Evolutionary conservation across 768 basidiomycete species (phyloP).

Genomic region (Gloeostereum incarnatum): DNA sequence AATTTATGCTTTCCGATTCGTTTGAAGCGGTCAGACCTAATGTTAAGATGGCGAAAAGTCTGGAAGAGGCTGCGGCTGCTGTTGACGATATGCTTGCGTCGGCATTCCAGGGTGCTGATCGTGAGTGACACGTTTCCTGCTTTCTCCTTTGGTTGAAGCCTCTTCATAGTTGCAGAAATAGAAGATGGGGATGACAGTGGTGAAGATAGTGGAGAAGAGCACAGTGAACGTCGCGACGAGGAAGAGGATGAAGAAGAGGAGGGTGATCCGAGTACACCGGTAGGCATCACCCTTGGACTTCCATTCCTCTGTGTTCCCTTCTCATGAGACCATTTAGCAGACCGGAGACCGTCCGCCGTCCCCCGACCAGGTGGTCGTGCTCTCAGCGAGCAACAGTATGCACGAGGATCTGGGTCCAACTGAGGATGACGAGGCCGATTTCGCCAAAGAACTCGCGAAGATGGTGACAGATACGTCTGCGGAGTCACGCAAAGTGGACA

Average conservation of each 20-base stretch:
- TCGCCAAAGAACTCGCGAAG: conserved; percentile 92
- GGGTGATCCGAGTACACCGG: conserved; percentile 43
- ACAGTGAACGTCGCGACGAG: conserved; percentile 26
- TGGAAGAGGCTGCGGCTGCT: conserved; percentile 79
- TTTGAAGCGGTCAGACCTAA: conserved; percentile 91
- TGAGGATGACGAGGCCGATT: conserved; percentile 87
- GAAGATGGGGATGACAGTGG: conserved; percentile 48
- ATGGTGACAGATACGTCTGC: conserved; percentile 83
- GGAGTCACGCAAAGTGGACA: conserved; percentile 81
- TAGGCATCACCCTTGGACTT: conserved; percentile 19
- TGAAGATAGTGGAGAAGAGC: conserved; percentile 45
- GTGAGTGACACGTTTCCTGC: conserved; percentile 23
- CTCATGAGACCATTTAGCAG: conserved; percentile 20
- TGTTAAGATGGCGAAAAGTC: conserved; percentile 53
- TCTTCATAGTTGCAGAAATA: conserved; percentile 6
- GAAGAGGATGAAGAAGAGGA: conserved; percentile 62
- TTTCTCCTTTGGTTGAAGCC: conserved; percentile 4
- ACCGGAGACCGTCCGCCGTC: conserved; percentile 66
- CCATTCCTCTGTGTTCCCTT: not conserved
- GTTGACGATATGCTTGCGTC: conserved; percentile 85
- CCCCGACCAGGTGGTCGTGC: conserved; percentile 73
- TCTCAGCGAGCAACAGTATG: conserved; percentile 40
- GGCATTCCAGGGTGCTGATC: conserved; percentile 49
- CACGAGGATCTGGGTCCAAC: conserved; percentile 76
- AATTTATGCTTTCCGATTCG: conserved; percentile 94